Evolutionary conservation across 495 filamentous ascomycete genomes (phyloP).

Genomic region (Terfezia boudieri): DNA sequence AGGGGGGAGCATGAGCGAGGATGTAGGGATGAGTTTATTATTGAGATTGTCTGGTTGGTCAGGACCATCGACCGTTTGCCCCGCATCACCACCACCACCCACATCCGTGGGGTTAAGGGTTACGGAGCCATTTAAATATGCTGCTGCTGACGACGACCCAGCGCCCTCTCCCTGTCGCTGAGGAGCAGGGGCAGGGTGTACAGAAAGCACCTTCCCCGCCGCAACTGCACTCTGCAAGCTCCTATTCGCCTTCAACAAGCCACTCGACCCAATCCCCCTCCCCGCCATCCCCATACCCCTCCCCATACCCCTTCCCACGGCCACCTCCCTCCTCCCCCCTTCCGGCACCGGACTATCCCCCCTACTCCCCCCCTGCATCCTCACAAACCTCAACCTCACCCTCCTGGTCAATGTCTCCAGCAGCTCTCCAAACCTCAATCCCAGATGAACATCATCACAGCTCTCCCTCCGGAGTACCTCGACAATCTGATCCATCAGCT

Average conservation of each 20-base stretch:
- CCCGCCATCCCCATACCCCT: not conserved
- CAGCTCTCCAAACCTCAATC: conserved; percentile 77
- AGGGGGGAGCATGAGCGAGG: not conserved
- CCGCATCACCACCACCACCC: not conserved
- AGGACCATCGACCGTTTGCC: not conserved
- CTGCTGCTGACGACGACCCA: not conserved
- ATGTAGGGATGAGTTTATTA: not conserved
- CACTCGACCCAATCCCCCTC: not conserved
- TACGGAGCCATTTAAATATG: not conserved
- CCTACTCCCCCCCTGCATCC: not conserved
- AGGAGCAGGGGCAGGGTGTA: not conserved
- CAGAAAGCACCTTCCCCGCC: not conserved
- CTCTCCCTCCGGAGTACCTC: conserved; percentile 62
- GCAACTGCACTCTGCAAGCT: not conserved
- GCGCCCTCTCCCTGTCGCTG: not conserved
- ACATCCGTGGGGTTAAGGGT: not conserved
- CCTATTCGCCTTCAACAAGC: not conserved
- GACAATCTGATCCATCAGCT: conserved; percentile 58
- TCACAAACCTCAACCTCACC: conserved; percentile 49
- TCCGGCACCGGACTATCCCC: not conserved
- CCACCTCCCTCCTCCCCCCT: not conserved
- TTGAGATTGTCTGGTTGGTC: not conserved
- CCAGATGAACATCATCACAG: conserved; percentile 93
- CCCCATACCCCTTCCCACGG: not conserved
- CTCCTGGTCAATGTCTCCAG: conserved; percentile 58